Base-by-base conservation (phyloP, 257 asterid species). In the Gentiana macrophylla region DNA sequence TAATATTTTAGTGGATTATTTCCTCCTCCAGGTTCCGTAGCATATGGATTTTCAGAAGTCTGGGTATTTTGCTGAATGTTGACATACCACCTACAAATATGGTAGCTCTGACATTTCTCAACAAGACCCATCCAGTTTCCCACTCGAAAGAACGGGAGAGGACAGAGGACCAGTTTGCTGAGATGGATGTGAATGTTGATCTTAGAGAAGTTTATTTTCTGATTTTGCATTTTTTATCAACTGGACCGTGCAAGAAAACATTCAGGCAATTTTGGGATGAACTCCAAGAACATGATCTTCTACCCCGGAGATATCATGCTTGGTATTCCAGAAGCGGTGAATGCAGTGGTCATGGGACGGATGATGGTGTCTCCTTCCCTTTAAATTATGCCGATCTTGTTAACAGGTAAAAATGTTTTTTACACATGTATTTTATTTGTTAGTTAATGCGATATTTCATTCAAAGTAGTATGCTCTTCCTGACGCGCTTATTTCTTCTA, bases 281-380 rank as follows among this genome's bases (percentile, higher is more conserved):
- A 71, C 95, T 91, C 70, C 58, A 77, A 73, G 90, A 87, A 63
- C 85, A 87, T 51, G 78, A 81, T 61, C 95, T 91, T 76, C 85
- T 91, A 71, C 98, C 98, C 53, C 76, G 98, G 73, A 78, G 98
- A 75, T 87, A 87, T 70, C 95, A 91, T 79, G 88, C 95, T 59
- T 84, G 80, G 77, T 83, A 76, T 77, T 84, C 96, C 52, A 70
- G 95, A 77, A 78, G 70, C 69, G 80, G 77, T 59, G 69, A 64
- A 35, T 64, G 50, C 49, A 52, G 69, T 54, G 71, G 73, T 54
- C 79, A 64, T 50, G 77, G 56, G 61, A 68, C 66, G 59, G 74
- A 74, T n/a, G 74, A 79, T 66, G 84, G 92, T 35, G 69, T 68
- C 63, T 91, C 98, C 57, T 77, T 82, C 69, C 87, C 94, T 59